Evolutionary conservation across 208 protist species (phyloP), one percentile per base, ranked within the genome.

Genomic region (Trichomonas tenax): DNA sequence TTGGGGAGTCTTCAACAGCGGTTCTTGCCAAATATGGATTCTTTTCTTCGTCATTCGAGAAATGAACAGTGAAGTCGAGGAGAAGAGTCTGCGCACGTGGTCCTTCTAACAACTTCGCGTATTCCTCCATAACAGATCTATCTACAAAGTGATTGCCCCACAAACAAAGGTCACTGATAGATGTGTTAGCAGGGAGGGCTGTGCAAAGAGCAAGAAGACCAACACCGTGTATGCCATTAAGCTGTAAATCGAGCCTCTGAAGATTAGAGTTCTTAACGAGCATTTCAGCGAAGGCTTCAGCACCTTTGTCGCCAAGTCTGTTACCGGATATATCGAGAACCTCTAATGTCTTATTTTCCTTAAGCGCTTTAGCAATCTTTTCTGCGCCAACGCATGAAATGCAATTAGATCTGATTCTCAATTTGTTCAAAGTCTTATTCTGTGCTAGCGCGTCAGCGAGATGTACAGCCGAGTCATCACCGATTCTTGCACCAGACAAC

Each of bases 161-260:
- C n/a, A 90, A 48, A 90, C 82, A 90, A 48, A 90, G 41, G 23
- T 90, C 82, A 90, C n/a, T 90, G 34, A 90, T 48, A n/a, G 82
- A 48, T 48, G 36, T 34, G n/a, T 90, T 90, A 11, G 10, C 1
- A 48, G 82, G 82, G 6, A 90, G 41, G n/a, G 36, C 10, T n/a
- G 45, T 90, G 10, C 40, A 45, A 48, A 90, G 23, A 23, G 36
- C 36, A 9, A 90, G 10, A 90, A 90, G 36, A 11, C 82, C 82
- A 48, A 90, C 82, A n/a, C 82, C 82, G n/a, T 45, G 10, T 48
- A 90, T 90, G 34, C 82, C 82, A 48, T 90, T 90, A 38, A 14
- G 17, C n/a, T 3, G 17, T 15, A 90, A 3, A 90, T 90, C 82
- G 17, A 90, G 34, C 48, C 41, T 90, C 41, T 48, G 82, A 2